A percentile compares a stretch with the other conserved stretches of the same genome.
These are phyloP conservation scores for Ilex aquifolium DNA, from an alignment of 257 asterid species.

Conservation along the genomic window DNA sequence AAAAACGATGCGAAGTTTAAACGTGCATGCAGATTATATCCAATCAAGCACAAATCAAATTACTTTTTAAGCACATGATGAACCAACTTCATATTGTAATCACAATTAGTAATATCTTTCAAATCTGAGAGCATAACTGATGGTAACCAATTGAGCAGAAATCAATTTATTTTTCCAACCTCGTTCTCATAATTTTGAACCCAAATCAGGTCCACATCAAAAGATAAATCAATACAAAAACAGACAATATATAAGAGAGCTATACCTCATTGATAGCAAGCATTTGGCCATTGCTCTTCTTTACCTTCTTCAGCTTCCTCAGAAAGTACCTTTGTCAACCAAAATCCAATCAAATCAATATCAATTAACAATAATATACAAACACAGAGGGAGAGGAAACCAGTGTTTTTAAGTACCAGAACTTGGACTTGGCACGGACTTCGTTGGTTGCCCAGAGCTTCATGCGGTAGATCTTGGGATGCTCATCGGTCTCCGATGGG, in stretches of 20 bases:
- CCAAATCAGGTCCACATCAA: background rate
- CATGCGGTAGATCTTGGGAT: slow-evolving; percentile 88
- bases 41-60: too few species aligned
- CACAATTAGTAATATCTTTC: background rate
- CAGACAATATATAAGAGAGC: background rate
- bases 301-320: slow-evolving; percentile 90
- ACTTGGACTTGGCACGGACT: slow-evolving; percentile 89
- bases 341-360: background rate
- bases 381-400: too few species aligned
- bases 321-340: slow-evolving; percentile 53
- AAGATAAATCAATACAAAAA: background rate
- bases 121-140: background rate
- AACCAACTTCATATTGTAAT: too few species aligned
- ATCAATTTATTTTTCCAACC: background rate
- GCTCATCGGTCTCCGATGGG: slow-evolving; percentile 76
- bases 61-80: too few species aligned
- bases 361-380: background rate
- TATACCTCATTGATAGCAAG: slow-evolving; percentile 86
- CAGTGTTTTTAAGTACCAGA: slow-evolving; percentile 34
- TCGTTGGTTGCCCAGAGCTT: slow-evolving; percentile 95
- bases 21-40: too few species aligned
- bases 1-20: too few species aligned
- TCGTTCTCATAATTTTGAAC: background rate
- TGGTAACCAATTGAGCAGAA: background rate
- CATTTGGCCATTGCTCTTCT: slow-evolving; percentile 82